Conservation (phyloP, 2,329 filamentous ascomycete genomes). For the Penicillium hesseltinei region DNA sequence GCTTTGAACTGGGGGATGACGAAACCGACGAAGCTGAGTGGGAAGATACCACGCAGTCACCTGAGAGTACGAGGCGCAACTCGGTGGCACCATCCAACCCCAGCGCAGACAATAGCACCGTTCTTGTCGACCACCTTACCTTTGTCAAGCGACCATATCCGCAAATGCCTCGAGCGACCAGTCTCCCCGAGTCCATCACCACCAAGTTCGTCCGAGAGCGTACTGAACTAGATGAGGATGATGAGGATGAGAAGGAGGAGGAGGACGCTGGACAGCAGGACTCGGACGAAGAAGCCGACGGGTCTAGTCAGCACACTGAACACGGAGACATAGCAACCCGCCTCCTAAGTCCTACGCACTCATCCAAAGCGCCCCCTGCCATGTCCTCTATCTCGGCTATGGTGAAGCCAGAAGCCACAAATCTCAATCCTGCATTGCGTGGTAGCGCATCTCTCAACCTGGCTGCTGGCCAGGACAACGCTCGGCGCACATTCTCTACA, state of each 20-base stretch:
- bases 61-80: constrained; percentile 48
- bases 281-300: constrained; percentile 23
- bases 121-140: constrained; percentile 41
- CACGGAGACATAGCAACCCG: constrained; percentile 40
- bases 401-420: constrained; percentile 37
- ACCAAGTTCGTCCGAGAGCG: constrained; percentile 31
- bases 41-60: constrained; percentile 50
- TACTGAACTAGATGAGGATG: constrained; percentile 19
- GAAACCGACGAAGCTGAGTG: constrained; percentile 48
- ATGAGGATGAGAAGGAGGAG: constrained; percentile 19
- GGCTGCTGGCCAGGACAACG: constrained; percentile 32
- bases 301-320: constrained; percentile 24
- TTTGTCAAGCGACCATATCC: constrained; percentile 43
- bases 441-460: constrained; percentile 39
- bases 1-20: constrained; percentile 47
- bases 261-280: constrained; percentile 19
- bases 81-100: constrained; percentile 41
- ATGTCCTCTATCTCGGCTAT: constrained; percentile 51
- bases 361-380: constrained; percentile 47
- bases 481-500: constrained; percentile 33
- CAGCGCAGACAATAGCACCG: constrained; percentile 34
- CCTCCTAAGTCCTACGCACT: constrained; percentile 40
- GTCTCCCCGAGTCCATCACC: constrained; percentile 39
- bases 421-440: constrained; percentile 37
- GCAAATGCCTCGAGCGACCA: constrained; percentile 39